Percentiles rank a stretch among this genome's conserved stretches.
These are phyloP conservation scores for Mycena belliarum DNA, from an alignment of 768 basidiomycete genomes.

Conservation along the genomic window DNA sequence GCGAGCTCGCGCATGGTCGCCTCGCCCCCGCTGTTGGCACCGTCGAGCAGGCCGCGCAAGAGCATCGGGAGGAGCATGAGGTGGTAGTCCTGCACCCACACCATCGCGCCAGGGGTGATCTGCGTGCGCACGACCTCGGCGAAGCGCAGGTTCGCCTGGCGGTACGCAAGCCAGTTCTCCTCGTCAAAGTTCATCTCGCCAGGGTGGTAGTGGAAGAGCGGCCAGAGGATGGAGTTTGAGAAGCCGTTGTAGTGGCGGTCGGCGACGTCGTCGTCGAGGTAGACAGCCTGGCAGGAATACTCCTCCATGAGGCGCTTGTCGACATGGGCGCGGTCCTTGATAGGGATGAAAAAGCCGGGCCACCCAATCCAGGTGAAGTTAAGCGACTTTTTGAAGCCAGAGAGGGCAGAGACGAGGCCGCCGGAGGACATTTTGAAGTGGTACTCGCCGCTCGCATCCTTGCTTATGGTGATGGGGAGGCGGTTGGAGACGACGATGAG, in stretches of 20 bases:
- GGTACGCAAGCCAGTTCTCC: conserved; percentile 96
- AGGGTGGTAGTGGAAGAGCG: conserved; percentile 98
- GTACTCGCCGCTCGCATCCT: conserved; percentile 90
- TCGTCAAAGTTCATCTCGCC: conserved; percentile 99
- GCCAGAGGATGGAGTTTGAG: conserved; percentile 99
- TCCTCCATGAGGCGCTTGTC: conserved; percentile 92
- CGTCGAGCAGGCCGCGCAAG: conserved; percentile 85
- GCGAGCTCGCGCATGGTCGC: conserved; percentile 62
- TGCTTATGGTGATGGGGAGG: conserved; percentile 92
- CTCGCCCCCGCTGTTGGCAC: conserved; percentile 54
- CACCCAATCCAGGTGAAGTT: conserved; percentile 98
- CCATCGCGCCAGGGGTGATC: conserved; percentile 85
- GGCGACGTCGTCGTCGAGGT: conserved; percentile 97
- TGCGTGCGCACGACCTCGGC: conserved; percentile 85
- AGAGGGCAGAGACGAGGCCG: conserved; percentile 94
- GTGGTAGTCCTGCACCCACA: conserved; percentile 99
- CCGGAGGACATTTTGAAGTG: conserved; percentile 99
- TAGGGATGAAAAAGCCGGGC: conserved; percentile 93
- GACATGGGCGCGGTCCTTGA: conserved; percentile 87
- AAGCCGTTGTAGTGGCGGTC: conserved; percentile 98
- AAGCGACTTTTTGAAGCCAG: conserved; percentile 97
- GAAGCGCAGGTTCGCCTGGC: conserved; percentile 94
- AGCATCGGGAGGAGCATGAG: conserved; percentile 98
- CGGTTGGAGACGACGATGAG: conserved; percentile 97
- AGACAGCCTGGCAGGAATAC: conserved; percentile 96